phyloP scores from a whole-genome alignment of 768 basidiomycete species.

The Leucogyrophana mollusca region DNA sequence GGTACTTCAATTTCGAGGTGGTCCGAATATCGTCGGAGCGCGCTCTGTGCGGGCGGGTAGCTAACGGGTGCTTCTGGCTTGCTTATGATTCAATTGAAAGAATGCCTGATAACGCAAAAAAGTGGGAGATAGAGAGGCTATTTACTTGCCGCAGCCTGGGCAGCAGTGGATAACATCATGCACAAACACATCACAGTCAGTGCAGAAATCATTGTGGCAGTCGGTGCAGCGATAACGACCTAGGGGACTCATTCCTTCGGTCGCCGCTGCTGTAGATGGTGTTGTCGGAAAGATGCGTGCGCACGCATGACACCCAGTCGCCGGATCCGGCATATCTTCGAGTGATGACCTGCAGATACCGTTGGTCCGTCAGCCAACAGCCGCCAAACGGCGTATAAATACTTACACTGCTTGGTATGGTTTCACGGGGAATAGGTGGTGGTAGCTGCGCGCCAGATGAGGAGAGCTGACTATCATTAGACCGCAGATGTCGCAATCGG shows the following conservation, averaged over 20 bases:
- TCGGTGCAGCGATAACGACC: constrained; percentile 90
- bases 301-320: constrained; percentile 72
- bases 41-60: too few species aligned
- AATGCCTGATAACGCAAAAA: neutral
- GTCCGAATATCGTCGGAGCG: too few species aligned
- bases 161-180: constrained; percentile 96
- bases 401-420: constrained; percentile 81
- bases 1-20: neutral
- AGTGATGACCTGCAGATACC: constrained; percentile 34
- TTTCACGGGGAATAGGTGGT: constrained; percentile 94
- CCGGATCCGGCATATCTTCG: constrained; percentile 35
- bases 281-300: constrained; percentile 62
- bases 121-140: too few species aligned
- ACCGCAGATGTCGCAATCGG: constrained; percentile 96
- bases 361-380: constrained; percentile 2
- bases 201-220: constrained; percentile 85
- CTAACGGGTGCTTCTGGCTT: neutral
- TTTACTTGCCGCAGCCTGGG: constrained; percentile 74
- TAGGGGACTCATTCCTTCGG: constrained; percentile 76
- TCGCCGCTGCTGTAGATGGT: constrained; percentile 32
- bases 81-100: neutral
- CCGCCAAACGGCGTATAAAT: constrained; percentile 5
- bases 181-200: constrained; percentile 94
- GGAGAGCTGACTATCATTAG: constrained; percentile 98
- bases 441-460: constrained; percentile 93